Base-by-base conservation (phyloP, 805 yeast genomes). In the Ogataea degrootiae region DNA sequence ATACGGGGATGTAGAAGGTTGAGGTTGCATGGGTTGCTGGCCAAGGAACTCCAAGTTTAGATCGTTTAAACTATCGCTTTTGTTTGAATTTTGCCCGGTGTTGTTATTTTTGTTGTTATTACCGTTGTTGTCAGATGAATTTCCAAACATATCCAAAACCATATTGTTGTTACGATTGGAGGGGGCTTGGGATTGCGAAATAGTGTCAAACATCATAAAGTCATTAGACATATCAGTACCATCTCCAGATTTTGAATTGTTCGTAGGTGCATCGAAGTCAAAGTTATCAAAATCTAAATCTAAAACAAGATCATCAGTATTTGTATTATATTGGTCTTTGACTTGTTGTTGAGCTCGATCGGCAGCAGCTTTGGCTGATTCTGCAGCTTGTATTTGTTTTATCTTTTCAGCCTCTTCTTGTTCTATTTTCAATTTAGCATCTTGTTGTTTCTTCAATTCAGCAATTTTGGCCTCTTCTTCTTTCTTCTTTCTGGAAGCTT, bases 211-310 rank as follows among this genome's bases (percentile, higher is more conserved):
- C 23, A 49, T 52, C 42, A 57, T 39, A 26, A 57, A 54, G 16
- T 55, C 57, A 37, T 46, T 39, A 16, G 40, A n/a, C 11, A 47
- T 41, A 21, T 47, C 53, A 12, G 17, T 37, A 9, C n/a, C 19
- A 19, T 19, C 42, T 19, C 33, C 35, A 36, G 6, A 38, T n/a
- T 3, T 38, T 11, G 21, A 16, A 26, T 36, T 45, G 22, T 21
- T 31, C 15, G 42, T 19, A 41, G 50, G 53, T 37, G 49, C 53
- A 43, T 51, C 58, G 41, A 60, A 56, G 31, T 59, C 51, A 47
- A 61, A 62, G 39, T 57, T 56, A 43, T 58, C 66, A 17, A 63
- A 47, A 35, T 63, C 65, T 37, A 63, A 42, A 38, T 61, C 63
- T 46, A 63, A 39, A 48, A 63, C 56, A n/a, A 55, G 38, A 43